Evolutionary conservation across 2,329 filamentous ascomycete genomes (phyloP).

Genomic region (Gnomoniopsis smithogilvyi): DNA sequence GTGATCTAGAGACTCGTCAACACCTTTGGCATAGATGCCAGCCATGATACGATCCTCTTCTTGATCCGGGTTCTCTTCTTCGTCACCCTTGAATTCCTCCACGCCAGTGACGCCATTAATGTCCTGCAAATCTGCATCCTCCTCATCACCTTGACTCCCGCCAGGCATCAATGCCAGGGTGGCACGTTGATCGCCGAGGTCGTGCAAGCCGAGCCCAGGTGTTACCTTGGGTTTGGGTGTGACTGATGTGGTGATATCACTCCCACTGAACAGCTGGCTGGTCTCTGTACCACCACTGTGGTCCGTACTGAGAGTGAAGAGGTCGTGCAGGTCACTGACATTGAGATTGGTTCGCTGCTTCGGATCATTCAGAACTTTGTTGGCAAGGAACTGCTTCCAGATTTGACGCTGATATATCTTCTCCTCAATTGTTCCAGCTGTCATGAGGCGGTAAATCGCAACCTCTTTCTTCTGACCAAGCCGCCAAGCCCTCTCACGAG

Average conservation of each 20-base stretch:
- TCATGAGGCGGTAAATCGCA: slow-evolving; percentile 97
- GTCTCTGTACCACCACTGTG: slow-evolving; percentile 75
- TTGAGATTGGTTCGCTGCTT: slow-evolving; percentile 92
- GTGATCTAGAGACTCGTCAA: slow-evolving; percentile 91
- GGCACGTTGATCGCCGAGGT: slow-evolving; percentile 15
- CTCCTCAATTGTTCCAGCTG: slow-evolving; percentile 94
- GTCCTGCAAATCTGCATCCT: slow-evolving; percentile 27
- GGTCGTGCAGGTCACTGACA: slow-evolving; percentile 82
- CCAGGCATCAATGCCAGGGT: slow-evolving; percentile 1
- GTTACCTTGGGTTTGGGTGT: slow-evolving; percentile 21
- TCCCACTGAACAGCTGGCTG: slow-evolving; percentile 81
- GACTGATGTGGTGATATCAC: slow-evolving; percentile 56
- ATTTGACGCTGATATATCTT: slow-evolving; percentile 99
- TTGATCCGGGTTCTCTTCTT: slow-evolving; percentile 37
- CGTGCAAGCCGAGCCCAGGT: slow-evolving; percentile 14
- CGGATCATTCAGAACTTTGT: slow-evolving; percentile 92
- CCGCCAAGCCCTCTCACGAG: slow-evolving; percentile 92
- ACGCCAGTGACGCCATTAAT: slow-evolving; percentile 58
- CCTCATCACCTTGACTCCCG: slow-evolving; percentile 23
- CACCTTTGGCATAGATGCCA: slow-evolving; percentile 80
- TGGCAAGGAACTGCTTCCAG: slow-evolving; percentile 96
- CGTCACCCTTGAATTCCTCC: slow-evolving; percentile 56
- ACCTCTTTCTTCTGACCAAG: slow-evolving; percentile 93
- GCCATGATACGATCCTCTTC: slow-evolving; percentile 80
- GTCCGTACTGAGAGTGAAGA: slow-evolving; percentile 75